These are phyloP conservation scores for Thalassia testudinum DNA, from an alignment of 116 monocot species.

Conservation along the genomic window DNA sequence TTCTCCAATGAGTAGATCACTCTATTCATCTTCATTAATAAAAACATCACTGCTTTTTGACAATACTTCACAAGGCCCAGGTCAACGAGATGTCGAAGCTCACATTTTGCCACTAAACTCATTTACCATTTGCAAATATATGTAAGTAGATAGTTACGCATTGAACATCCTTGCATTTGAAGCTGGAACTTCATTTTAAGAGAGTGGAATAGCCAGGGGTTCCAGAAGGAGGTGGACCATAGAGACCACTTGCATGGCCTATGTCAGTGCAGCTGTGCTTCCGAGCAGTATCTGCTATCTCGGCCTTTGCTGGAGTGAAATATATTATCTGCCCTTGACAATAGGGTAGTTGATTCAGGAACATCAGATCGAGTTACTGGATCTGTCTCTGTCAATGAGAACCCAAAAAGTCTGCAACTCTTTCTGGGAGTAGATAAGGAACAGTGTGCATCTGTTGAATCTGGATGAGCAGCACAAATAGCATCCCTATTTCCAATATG, in stretches of 20 bases:
- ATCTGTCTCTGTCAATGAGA: conserved; percentile 38
- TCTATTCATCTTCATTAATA: too few relatives aligned
- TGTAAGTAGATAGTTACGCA: too few relatives aligned
- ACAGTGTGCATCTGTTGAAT: conserved; percentile 5
- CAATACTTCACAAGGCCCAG: too few relatives aligned
- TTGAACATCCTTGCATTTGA: too few relatives aligned
- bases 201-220: not conserved
- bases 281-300: conserved; percentile 4
- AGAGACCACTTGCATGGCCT: conserved; percentile 4
- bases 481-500: too few relatives aligned
- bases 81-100: too few relatives aligned
- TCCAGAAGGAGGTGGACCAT: not conserved
- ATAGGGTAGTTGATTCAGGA: conserved; percentile 3
- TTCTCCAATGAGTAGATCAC: too few relatives aligned
- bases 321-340: conserved; percentile 10
- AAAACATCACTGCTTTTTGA: too few relatives aligned
- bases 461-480: not conserved
- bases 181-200: too few relatives aligned
- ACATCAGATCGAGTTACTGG: conserved; percentile 8
- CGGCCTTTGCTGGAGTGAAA: conserved; percentile 5
- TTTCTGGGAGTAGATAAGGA: conserved; percentile 5
- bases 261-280: conserved; percentile 16
- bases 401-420: conserved; percentile 73
- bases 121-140: too few relatives aligned
- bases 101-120: too few relatives aligned